Evolutionary conservation across 1,284 basidiomycete species (phyloP).

Genomic region (Apiotrichum brassicae): DNA sequence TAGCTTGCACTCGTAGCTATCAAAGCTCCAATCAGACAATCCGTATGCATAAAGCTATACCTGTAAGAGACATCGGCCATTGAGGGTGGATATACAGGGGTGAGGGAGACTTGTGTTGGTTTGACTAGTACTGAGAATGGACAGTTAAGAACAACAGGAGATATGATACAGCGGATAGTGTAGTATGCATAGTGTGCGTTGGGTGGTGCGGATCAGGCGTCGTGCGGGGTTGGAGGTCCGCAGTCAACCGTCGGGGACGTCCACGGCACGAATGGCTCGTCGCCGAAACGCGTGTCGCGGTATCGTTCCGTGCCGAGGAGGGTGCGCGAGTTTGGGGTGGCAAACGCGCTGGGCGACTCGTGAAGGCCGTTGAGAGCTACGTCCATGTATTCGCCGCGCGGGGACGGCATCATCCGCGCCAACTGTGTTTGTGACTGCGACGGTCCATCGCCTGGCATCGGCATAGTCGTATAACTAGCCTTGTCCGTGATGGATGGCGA

Average conservation of each 20-base stretch:
- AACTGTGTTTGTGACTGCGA: too few species aligned
- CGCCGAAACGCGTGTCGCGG: conserved; percentile 41
- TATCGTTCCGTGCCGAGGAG: conserved; percentile 42
- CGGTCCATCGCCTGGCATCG: background rate
- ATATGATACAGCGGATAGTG: too few species aligned
- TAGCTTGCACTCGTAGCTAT: too few species aligned
- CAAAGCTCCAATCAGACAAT: too few species aligned
- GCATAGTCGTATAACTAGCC: conserved; percentile 17
- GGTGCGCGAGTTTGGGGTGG: conserved; percentile 36
- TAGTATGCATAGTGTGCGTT: too few species aligned
- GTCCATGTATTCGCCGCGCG: conserved; percentile 36
- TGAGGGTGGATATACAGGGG: too few species aligned
- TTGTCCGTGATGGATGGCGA: conserved; percentile 31
- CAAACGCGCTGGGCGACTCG: conserved; percentile 10
- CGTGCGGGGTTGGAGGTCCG: conserved; percentile 3
- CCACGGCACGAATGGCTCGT: conserved; percentile 35
- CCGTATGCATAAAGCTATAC: too few species aligned
- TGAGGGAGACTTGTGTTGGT: too few species aligned
- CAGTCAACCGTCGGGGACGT: conserved; percentile 25
- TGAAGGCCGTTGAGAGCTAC: conserved; percentile 28
- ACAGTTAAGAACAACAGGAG: too few species aligned
- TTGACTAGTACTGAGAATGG: too few species aligned
- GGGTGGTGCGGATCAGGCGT: background rate
- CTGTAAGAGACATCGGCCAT: too few species aligned
- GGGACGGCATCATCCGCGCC: conserved; percentile 7